These are phyloP conservation scores for Mycena albidolilacea DNA, from an alignment of 768 basidiomycete genomes.

Conservation along the genomic window DNA sequence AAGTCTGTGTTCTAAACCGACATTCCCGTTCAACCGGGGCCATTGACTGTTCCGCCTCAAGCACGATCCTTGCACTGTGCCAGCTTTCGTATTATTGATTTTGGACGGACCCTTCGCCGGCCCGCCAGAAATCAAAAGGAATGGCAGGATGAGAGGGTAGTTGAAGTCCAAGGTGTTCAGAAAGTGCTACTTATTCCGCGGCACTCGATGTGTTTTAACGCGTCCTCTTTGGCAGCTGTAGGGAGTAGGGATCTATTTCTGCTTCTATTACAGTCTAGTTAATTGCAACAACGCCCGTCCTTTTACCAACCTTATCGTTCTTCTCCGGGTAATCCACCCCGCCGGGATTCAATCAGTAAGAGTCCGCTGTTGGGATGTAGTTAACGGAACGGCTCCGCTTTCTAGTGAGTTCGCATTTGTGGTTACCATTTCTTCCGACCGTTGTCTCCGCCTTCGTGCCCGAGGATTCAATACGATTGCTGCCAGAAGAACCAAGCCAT, in stretches of 20 bases:
- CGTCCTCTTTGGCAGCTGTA: not conserved
- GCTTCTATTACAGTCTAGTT: no score
- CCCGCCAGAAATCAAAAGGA: constrained; percentile 20
- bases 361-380: not conserved
- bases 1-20: constrained; percentile 60
- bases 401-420: not conserved
- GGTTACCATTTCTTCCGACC: constrained; percentile 24
- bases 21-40: constrained; percentile 59
- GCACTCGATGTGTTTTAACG: constrained; percentile 26
- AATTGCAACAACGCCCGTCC: no score
- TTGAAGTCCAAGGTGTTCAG: constrained; percentile 31
- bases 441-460: constrained; percentile 55
- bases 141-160: constrained; percentile 30
- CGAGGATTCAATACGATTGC: constrained; percentile 77
- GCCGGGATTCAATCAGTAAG: not conserved
- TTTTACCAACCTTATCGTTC: not conserved
- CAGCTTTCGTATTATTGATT: constrained; percentile 67
- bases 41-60: constrained; percentile 50
- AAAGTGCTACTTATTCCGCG: constrained; percentile 33
- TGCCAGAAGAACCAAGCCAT: constrained; percentile 71
- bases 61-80: constrained; percentile 46
- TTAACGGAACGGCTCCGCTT: not conserved
- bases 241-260: not conserved
- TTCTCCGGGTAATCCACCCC: not conserved
- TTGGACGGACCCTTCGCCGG: constrained; percentile 54